Conservation (phyloP, 1,139 yeast genomes). For the Blastobotrys proliferans region DNA sequence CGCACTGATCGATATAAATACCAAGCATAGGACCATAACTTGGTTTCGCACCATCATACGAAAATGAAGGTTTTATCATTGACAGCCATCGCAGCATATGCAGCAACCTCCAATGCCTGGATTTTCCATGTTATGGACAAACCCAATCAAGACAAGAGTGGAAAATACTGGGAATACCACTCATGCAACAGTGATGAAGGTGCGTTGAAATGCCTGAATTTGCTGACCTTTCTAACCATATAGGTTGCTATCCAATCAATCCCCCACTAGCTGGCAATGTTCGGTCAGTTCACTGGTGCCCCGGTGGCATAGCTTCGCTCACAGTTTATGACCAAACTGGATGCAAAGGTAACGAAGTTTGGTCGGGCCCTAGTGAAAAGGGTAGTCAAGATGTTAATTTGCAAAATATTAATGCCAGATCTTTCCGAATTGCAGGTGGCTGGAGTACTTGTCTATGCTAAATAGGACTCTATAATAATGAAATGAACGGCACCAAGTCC, state of each 20-base stretch:
- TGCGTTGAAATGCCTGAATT: no score
- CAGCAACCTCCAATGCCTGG: no score
- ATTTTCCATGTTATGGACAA: no score
- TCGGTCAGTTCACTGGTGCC: not conserved
- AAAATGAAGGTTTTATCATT: no score
- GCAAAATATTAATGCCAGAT: not conserved
- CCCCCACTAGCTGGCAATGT: slow-evolving; percentile 2
- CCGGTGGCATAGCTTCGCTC: slow-evolving; percentile 1
- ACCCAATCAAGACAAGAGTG: not conserved
- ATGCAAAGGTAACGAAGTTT: not conserved
- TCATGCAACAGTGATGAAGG: slow-evolving; percentile 2
- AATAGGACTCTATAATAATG: not conserved
- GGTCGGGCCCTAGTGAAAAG: not conserved
- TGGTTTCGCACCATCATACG: no score
- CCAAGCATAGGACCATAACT: no score
- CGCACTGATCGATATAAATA: no score
- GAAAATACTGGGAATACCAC: slow-evolving; percentile 3
- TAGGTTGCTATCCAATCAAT: not conserved
- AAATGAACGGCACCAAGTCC: no score
- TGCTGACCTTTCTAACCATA: no score
- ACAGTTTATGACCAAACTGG: not conserved
- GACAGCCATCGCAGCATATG: no score
- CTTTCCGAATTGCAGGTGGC: not conserved
- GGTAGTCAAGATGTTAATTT: not conserved
- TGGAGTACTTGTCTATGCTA: slow-evolving; percentile 2